Base-by-base conservation (phyloP, 116 monocot species). In the Dioscorea cayenensis region DNA sequence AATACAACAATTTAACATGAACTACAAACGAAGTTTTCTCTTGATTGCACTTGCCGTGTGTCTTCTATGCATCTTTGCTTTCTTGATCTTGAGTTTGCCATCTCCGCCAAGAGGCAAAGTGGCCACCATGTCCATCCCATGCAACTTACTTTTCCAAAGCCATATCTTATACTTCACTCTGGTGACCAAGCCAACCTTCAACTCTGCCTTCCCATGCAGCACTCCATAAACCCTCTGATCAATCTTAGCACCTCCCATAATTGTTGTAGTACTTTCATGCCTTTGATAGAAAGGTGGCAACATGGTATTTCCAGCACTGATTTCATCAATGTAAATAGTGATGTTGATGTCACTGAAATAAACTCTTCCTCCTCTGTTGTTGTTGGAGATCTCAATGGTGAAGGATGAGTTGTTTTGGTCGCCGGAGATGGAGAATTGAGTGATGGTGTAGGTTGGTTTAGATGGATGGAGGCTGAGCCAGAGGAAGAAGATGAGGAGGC, bases 401-500 rank as follows among this genome's bases (percentile, higher is more conserved):
- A 73, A 70, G 10, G 64, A 71, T 5, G 68, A 6, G 35, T 65
- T 50, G 23, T 58, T 36, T 23, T 2, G 4, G 65, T 51, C 5
- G 9, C 8, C 35, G 36, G 35, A 32, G 60, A 71, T n/a, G 36
- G 79, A 70, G 69, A 83, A 49, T 67, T 75, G 63, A 64, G 72
- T 7, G 58, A 78, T 16, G 51, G 75, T 60, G 70, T 65, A 76
- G 69, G 66, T 60, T 38, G 68, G 83, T 36, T 36, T 79, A 17
- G 69, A 70, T 1, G 82, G 86, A n/a, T 79, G 73, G 51, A 82
- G 71, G 62, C 58, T 68, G 36, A 86, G 79, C 73, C 77, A 86
- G 58, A 83, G 72, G 72, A 83, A 62, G 75, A 83, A 77, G 72
- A 86, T 10, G 69, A 86, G 61, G 25, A 86, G 74, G 68, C 65